Base-by-base conservation (phyloP, 805 yeast species). In the Cyberlindnera mississippiensis region DNA sequence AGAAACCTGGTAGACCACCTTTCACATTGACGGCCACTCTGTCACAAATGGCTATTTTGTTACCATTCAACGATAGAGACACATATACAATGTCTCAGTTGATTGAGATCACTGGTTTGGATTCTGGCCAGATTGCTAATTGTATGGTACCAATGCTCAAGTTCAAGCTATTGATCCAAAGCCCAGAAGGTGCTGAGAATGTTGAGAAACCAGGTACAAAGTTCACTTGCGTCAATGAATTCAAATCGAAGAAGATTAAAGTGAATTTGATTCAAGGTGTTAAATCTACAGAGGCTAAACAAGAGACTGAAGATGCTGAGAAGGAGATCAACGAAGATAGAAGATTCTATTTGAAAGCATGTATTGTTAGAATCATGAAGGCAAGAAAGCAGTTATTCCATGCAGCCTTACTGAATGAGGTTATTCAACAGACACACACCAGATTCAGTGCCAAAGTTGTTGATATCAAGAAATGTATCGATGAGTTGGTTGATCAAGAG, bases 281-380 rank as follows among this genome's bases (percentile, higher is more conserved):
- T 31, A 76, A 75, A 47, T 56, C 48, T 15, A 35, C 60, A 40
- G 90, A 82, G 52, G 74, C 75, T 38, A 76, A 73, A 52, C 83
- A 74, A 48, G 96, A 87, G 51, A 70, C 75, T 27, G 87, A 80
- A 28, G 88, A 83, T 44, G 75, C 89, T 3, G 82, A 78, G 51
- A 81, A 78, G 61, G 95, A 89, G 57, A 79, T 91, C 37, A 88
- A 82, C 55, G 93, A 88, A 56, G 89, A 89, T 46, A 77, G 96
- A 59, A 84, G 83, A 64, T 80, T 85, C 58, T 82, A 82, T 66
- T 71, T 93, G 54, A 86, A 88, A 58, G 96, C 98, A 2, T 86
- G 96, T 57, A 88, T 93, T 64, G 98, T 91, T 30, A 76, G 99
- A 56, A 86, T 91, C 58, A 93, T 91, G 98, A 91, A 91, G 68